Conservation (phyloP, 495 filamentous ascomycete genomes). For the Rhizodiscina lignyota region DNA sequence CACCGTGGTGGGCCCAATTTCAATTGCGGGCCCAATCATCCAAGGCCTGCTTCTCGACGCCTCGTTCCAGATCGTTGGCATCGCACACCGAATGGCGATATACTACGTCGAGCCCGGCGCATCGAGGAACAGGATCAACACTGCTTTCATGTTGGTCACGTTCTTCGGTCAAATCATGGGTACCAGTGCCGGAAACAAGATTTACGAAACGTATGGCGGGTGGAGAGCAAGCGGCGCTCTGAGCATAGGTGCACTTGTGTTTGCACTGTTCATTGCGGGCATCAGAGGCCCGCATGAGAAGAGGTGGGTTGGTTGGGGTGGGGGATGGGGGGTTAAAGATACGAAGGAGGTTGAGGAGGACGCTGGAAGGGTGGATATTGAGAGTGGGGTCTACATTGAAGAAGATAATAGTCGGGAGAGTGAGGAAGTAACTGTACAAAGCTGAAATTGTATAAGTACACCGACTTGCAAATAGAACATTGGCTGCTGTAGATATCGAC, state of each 20-base stretch:
- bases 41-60: slow-evolving; percentile 60
- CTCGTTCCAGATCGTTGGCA: slow-evolving; percentile 56
- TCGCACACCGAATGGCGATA: slow-evolving; percentile 56
- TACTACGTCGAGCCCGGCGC: slow-evolving; percentile 56
- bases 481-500: too few relatives aligned
- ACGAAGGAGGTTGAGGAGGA: too few relatives aligned
- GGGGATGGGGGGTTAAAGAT: slow-evolving; percentile 39
- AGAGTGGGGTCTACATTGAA: too few relatives aligned
- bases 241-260: slow-evolving; percentile 47
- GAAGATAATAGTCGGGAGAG: too few relatives aligned
- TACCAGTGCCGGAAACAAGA: slow-evolving; percentile 50
- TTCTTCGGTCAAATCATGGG: slow-evolving; percentile 67
- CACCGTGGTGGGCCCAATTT: slow-evolving; percentile 45
- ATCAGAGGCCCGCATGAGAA: slow-evolving; percentile 50
- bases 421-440: too few relatives aligned
- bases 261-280: slow-evolving; percentile 40
- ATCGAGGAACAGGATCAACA: slow-evolving; percentile 65
- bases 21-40: slow-evolving; percentile 57
- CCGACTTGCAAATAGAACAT: too few relatives aligned
- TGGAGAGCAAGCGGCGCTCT: slow-evolving; percentile 54
- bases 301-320: slow-evolving; percentile 61
- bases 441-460: too few relatives aligned
- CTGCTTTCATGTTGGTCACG: slow-evolving; percentile 60
- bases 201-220: slow-evolving; percentile 52
- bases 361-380: too few relatives aligned